These are phyloP conservation scores for Akanthomyces dipterigenus DNA, from an alignment of 2,329 filamentous ascomycete species.

Conservation along the genomic window DNA sequence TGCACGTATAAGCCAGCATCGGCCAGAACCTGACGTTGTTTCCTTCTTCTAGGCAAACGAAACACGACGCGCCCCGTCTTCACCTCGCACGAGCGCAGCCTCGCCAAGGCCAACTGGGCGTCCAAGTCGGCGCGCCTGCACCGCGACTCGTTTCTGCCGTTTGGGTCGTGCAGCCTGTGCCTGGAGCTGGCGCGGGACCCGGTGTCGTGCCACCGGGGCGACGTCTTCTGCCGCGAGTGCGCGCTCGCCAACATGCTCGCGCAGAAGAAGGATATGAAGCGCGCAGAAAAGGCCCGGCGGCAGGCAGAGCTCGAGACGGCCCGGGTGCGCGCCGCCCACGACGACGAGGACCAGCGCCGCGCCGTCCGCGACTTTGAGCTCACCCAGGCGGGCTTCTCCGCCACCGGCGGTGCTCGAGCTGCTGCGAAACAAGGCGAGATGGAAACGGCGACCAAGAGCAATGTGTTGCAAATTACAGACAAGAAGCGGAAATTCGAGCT, in stretches of 20 bases:
- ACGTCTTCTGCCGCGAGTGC: slow-evolving; percentile 94
- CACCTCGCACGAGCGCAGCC: slow-evolving; percentile 80
- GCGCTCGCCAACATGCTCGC: slow-evolving; percentile 84
- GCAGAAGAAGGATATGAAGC: slow-evolving; percentile 86
- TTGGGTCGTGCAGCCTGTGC: slow-evolving; percentile 83
- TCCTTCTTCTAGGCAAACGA: slow-evolving; percentile 55
- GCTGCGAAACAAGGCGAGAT: slow-evolving; percentile 29
- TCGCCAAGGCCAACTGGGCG: slow-evolving; percentile 77
- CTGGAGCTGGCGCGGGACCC: slow-evolving; percentile 74
- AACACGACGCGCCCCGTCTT: slow-evolving; percentile 92
- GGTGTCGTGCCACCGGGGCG: slow-evolving; percentile 75
- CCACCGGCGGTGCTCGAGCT: slow-evolving; percentile 16
- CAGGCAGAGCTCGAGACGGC: slow-evolving; percentile 54
- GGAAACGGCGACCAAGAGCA: not conserved
- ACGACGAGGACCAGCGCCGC: slow-evolving; percentile 62
- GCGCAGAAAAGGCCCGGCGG: slow-evolving; percentile 61
- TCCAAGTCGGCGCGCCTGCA: slow-evolving; percentile 75
- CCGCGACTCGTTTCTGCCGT: slow-evolving; percentile 87
- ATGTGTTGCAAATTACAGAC: slow-evolving; percentile 15
- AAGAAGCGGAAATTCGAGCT: slow-evolving; percentile 67
- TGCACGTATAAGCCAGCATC: not conserved
- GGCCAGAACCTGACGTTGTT: slow-evolving; percentile 2
- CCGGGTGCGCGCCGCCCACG: slow-evolving; percentile 52
- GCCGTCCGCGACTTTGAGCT: slow-evolving; percentile 79
- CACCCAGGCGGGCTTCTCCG: slow-evolving; percentile 66